phyloP scores from a whole-genome alignment of 139 green algal species.

The Coelastrella sp. region DNA sequence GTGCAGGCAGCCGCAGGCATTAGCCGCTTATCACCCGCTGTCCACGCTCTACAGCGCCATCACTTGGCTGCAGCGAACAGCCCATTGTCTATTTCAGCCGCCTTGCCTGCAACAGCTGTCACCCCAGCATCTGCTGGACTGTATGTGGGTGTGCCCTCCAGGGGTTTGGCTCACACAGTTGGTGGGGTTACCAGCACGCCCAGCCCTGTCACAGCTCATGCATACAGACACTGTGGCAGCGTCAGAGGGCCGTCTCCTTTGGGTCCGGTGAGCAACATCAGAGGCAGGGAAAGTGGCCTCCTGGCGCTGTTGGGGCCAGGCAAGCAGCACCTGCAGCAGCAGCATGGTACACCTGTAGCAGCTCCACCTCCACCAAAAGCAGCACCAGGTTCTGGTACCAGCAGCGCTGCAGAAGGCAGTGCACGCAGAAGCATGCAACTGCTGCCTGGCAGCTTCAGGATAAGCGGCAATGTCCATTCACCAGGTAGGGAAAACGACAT shows the following conservation, averaged over 20 bases:
- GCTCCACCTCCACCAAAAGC: neutral
- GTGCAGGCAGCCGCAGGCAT: neutral
- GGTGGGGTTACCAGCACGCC: neutral
- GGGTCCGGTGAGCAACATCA: neutral
- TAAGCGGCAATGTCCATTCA: neutral
- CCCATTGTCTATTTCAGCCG: neutral
- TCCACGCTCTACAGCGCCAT: neutral
- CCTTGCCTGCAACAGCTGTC: neutral
- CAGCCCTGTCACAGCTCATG: slow-evolving; percentile 2
- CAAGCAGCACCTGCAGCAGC: slow-evolving; percentile 31
- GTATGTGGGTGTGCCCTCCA: neutral
- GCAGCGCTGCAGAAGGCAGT: neutral
- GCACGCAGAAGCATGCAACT: slow-evolving; percentile 26
- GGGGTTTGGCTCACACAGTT: neutral
- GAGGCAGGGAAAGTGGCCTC: neutral
- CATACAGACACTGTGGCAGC: neutral
- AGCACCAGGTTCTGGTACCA: neutral
- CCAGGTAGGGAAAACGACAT: neutral
- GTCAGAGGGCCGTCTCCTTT: slow-evolving; percentile 11
- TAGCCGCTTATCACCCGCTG: neutral
- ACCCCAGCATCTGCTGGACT: slow-evolving; percentile 3
- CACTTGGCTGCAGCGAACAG: neutral
- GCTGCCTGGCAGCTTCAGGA: slow-evolving; percentile 33
- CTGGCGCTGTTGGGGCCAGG: neutral
- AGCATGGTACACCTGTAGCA: neutral